A percentile compares a stretch with the other conserved stretches of the same genome.
phyloP scores from a whole-genome alignment of 805 yeast genomes.

The Maudiozyma barnettii region DNA sequence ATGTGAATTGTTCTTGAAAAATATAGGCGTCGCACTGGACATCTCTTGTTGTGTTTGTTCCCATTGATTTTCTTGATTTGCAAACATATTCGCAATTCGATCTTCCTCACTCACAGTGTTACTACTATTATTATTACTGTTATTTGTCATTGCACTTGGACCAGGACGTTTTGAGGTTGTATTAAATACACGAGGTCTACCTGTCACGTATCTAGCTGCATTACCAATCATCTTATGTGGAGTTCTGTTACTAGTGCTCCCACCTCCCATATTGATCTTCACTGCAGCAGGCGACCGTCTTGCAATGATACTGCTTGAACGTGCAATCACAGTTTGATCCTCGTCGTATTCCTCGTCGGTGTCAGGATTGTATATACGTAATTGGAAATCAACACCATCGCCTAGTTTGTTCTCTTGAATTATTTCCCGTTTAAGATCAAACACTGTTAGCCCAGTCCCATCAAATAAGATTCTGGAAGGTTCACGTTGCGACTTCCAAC shows the following conservation, averaged over 20 bases:
- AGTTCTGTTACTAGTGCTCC: slow-evolving; percentile 17
- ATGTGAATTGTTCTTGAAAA: slow-evolving; percentile 32
- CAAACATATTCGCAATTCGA: slow-evolving; percentile 81
- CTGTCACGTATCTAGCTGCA: slow-evolving; percentile 62
- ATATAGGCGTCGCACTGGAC: slow-evolving; percentile 76
- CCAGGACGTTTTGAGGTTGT: slow-evolving; percentile 15
- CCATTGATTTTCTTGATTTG: slow-evolving; percentile 92
- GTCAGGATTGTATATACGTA: slow-evolving; percentile 62
- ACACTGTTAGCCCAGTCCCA: slow-evolving; percentile 93
- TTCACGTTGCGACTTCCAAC: slow-evolving; percentile 73
- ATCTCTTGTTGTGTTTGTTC: slow-evolving; percentile 84
- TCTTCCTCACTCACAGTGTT: slow-evolving; percentile 58
- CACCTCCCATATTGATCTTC: slow-evolving; percentile 10
- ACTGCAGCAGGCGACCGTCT: slow-evolving; percentile 60
- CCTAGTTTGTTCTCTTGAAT: slow-evolving; percentile 72
- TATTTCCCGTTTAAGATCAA: slow-evolving; percentile 88
- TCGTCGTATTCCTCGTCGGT: slow-evolving; percentile 69
- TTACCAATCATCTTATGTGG: slow-evolving; percentile 38
- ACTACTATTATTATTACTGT: slow-evolving; percentile 6
- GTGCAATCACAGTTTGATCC: slow-evolving; percentile 83
- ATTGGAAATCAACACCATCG: slow-evolving; percentile 75
- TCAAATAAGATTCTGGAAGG: slow-evolving; percentile 78
- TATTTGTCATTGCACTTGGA: background rate
- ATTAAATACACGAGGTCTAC: slow-evolving; percentile 49
- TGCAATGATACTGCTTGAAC: slow-evolving; percentile 78